Base-by-base conservation (phyloP, 495 filamentous ascomycete species). In the Trichocladium uniseriatum region DNA sequence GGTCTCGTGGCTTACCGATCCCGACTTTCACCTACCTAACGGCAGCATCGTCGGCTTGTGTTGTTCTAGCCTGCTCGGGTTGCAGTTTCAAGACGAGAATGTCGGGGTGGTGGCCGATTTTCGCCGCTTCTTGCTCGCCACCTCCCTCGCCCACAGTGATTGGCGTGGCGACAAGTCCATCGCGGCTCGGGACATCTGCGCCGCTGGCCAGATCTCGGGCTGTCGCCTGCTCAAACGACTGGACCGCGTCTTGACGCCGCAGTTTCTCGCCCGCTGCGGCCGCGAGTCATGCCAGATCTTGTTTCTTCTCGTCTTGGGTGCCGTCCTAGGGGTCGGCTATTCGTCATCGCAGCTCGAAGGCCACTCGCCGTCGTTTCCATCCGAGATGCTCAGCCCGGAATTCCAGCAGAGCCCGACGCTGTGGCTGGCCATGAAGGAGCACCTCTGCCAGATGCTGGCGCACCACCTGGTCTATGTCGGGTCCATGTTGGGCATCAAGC, bases 391-490 rank as follows among this genome's bases (percentile, higher is more conserved):
- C 3, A 34, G 21, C 28, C 20, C 36, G 13, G 51, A 57, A 16
- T 55, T 61, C 18, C 59, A 55, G 24, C 48, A 57, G 18, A 66
- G 59, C 42, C 63, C 63, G 29, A 66, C 63, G 8, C 49, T 62
- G 15, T 64, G 61, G 61, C 28, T 66, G 21, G 51, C 58, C 28
- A 69, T 60, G 51, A 59, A 62, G 49, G 61, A 61, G 38, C 60
- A 62, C 35, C 48, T 69, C 29, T 58, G 61, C 35, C 64, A 66
- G 49, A 69, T 62, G 51, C 53, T 69, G 21, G 65, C 59, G 1
- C 64, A 66, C 28, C 58, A 69, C 41, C 41, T 68, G 21, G 55
- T 66, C 7, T 68, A 55, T 28, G 43, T 69, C 4, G 65, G 61
- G 0, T 60, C 57, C 0, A 55, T 58, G 37, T 38, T 69, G 5